phyloP scores from a whole-genome alignment of 192 early-diverging fungal species.

The Backusella psychrophila region DNA sequence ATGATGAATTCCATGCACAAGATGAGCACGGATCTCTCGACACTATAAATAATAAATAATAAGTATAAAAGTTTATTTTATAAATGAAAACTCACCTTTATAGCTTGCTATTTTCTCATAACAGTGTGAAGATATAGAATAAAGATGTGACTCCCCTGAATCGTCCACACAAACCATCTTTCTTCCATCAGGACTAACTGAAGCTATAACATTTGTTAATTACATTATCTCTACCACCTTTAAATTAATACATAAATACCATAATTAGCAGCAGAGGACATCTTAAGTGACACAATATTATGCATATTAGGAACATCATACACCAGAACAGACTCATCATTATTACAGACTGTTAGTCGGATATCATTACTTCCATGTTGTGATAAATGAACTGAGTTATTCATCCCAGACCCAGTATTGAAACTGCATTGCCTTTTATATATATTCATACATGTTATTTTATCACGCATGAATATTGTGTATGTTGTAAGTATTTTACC shows the following conservation, averaged over 20 bases:
- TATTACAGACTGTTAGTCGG: neutral
- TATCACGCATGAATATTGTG: neutral
- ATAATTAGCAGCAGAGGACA: neutral
- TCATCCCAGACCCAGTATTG: neutral
- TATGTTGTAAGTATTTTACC: neutral
- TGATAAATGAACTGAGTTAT: neutral
- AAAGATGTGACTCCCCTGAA: neutral
- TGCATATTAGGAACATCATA: neutral
- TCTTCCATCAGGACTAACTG: neutral
- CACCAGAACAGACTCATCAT: neutral
- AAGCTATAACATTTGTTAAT: neutral
- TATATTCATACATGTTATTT: neutral
- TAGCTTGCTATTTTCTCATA: neutral
- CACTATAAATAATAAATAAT: neutral
- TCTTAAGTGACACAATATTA: neutral
- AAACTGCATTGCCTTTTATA: neutral
- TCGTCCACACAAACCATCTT: neutral
- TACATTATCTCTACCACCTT: neutral
- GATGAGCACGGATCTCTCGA: neutral
- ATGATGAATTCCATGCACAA: neutral
- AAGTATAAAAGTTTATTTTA: neutral
- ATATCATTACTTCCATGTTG: neutral
- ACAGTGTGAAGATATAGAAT: neutral
- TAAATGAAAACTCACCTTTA: neutral
- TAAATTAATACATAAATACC: neutral